A percentile compares a stretch with the other conserved stretches of the same genome.
Evolutionary conservation across 2,329 filamentous ascomycete genomes (phyloP).

Genomic region (Phialemoniopsis sp.): DNA sequence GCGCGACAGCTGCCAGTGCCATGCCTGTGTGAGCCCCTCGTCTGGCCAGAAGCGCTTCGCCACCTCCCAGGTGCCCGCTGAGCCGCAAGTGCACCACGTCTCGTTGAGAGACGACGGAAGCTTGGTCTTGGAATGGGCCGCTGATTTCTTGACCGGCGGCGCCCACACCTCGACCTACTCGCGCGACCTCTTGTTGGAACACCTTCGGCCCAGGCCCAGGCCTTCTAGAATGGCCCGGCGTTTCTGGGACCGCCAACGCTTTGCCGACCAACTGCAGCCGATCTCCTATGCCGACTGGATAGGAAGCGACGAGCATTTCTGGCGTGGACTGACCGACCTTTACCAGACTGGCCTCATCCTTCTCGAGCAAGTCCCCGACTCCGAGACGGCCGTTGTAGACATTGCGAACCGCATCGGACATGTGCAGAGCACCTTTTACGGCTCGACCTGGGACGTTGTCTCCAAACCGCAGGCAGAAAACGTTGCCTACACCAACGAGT

Average conservation of each 20-base stretch:
- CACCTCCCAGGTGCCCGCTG: conserved; percentile 55
- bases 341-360: conserved; percentile 70
- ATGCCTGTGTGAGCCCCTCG: conserved; percentile 51
- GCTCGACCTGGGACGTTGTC: conserved; percentile 83
- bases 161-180: conserved; percentile 8
- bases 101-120: conserved; percentile 1
- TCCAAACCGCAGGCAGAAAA: conserved; percentile 82
- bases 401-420: conserved; percentile 72
- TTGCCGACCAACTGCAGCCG: conserved; percentile 32
- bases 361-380: conserved; percentile 67
- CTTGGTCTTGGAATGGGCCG: conserved; percentile 4
- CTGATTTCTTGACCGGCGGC: conserved; percentile 1
- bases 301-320: conserved; percentile 50
- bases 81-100: conserved; percentile 2
- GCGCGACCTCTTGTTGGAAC: conserved; percentile 5
- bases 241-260: conserved; percentile 35
- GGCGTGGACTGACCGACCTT: conserved; percentile 58
- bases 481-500: conserved; percentile 81
- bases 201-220: conserved; percentile 25
- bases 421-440: conserved; percentile 86
- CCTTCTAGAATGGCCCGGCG: conserved; percentile 9
- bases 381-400: conserved; percentile 58
- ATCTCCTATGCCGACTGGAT: conserved; percentile 73
- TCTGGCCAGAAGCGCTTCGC: conserved; percentile 62
- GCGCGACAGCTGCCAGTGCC: conserved; percentile 55